Base-by-base conservation (phyloP, 2,329 filamentous ascomycete genomes). In the Lasiodiplodia theobromae region DNA sequence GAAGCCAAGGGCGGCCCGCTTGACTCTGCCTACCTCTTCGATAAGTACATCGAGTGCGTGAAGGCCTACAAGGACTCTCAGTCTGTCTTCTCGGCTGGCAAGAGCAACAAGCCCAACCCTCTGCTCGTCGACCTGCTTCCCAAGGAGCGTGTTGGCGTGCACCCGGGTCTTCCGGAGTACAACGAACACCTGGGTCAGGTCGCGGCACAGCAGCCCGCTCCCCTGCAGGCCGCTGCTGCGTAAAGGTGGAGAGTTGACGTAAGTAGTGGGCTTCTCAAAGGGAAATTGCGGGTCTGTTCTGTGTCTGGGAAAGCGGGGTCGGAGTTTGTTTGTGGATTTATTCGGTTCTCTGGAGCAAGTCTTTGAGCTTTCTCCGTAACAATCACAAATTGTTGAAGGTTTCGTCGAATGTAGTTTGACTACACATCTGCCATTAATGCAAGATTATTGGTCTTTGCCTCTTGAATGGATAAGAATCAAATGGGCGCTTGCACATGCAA, bases 1-100 rank as follows among this genome's bases (percentile, higher is more conserved):
- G 96, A 99, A 84, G 96, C 96, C 74, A 97, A 97, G 86, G 96
- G 96, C 70, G 96, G 96, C 67, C 96, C 96, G 67, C 92, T 97
- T 83, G 96, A 99, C 85, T 96, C 93, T 72, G 90, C 93, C 2
- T 98, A 97, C 83, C 87, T 99, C 70, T 99, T 99, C 77, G 96
- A 99, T 82, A 93, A 93, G 85, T 99, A 98, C 84, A 85, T 98
- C 56, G 89, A 97, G 80, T 95, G 91, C 76, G 94, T 98, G 44
- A 87, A 89, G 80, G 88, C 92, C 78, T 97, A 95, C 88, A 98
- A 97, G 90, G 87, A 91, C 75, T 90, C 86, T 79, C 91, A 96
- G 82, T 84, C 87, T 66, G 87, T 91, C 68, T 92, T 89, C 75
- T 84, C 86, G 70, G 87, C 87, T 2, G 82, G 91, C 80, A 92